A percentile compares a stretch with the other conserved stretches of the same genome.
Conservation (phyloP, 495 filamentous ascomycete genomes). For the Neurospora hispaniola region DNA sequence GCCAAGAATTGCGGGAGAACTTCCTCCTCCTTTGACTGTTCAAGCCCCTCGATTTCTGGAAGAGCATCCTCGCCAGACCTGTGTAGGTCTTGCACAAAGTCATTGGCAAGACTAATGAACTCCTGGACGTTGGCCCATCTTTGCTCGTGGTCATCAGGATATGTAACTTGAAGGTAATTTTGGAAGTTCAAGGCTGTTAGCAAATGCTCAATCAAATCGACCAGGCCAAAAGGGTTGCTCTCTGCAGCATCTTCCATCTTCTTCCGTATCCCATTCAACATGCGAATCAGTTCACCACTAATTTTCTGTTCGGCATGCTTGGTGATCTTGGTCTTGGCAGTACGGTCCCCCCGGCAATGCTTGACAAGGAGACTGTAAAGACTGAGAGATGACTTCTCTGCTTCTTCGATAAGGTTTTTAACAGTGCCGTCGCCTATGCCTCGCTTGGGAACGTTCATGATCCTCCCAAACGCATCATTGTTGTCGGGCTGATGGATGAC, state of each 20-base stretch:
- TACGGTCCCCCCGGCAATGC: slow-evolving; percentile 58
- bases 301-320: slow-evolving; percentile 52
- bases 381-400: slow-evolving; percentile 54
- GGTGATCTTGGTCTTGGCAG: slow-evolving; percentile 54
- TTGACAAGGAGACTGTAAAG: slow-evolving; percentile 67
- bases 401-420: slow-evolving; percentile 59
- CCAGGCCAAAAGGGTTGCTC: slow-evolving; percentile 39
- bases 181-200: slow-evolving; percentile 65
- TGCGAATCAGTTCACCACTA: slow-evolving; percentile 31
- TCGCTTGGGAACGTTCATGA: slow-evolving; percentile 77
- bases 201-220: slow-evolving; percentile 64
- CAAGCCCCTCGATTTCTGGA: slow-evolving; percentile 65
- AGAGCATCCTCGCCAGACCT: slow-evolving; percentile 54
- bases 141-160: slow-evolving; percentile 67
- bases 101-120: slow-evolving; percentile 64
- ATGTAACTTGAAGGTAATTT: slow-evolving; percentile 55
- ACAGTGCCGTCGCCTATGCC: slow-evolving; percentile 76
- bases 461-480: slow-evolving; percentile 74
- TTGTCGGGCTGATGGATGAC: slow-evolving; percentile 78
- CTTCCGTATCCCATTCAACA: slow-evolving; percentile 50
- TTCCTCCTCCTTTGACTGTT: slow-evolving; percentile 59
- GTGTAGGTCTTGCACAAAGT: slow-evolving; percentile 43
- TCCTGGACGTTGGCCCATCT: slow-evolving; percentile 92
- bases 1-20: slow-evolving; percentile 72
- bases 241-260: slow-evolving; percentile 41